Base-by-base conservation (phyloP, 139 green algal species). In the Yamagishiella unicocca region DNA sequence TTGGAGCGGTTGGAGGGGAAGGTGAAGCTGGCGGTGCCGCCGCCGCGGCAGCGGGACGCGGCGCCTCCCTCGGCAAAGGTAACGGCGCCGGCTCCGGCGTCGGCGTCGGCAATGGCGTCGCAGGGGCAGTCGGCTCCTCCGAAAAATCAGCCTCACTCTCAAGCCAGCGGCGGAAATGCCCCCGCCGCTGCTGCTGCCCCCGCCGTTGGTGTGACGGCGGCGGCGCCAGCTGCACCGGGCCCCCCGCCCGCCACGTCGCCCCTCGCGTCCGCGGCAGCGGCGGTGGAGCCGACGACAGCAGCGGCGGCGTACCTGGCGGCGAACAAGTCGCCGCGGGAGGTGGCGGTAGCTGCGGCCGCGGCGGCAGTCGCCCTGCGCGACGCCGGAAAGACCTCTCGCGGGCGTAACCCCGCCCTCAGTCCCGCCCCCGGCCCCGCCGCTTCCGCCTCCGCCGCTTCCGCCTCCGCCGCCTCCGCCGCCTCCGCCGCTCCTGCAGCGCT, bases 1-100 rank as follows among this genome's bases (percentile, higher is more conserved):
- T 43, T 85, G 42, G 21, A 25, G n/a, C 42, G 79, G 42, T 43
- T 85, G 64, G 79, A 85, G 62, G 79, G 79, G 62, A 85, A 77
- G 40, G 7, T 31, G 5, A 12, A 37, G 29, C 42, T 77, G 79
- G 25, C 62, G 0, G n/a, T 19, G 10, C 62, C 62, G 43, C 62
- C 62, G 17, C 38, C 78, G 2, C 58, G 78, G 5, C 38, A 64
- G 58, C 2, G 40, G 19, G 12, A 12, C 50, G 70, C 37, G 38
- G 38, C 19, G 22, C 35, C 70, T 50, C 10, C 70, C 38, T 25
- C 38, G 35, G 21, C 21, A 4, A 8, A 37, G 21, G 70, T 10
- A 84, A 38, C 22, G n/a, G 76, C 54, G 37, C 25, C 76, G 55
- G 25, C 35, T 74, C 29, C 55, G 42, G 40, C 35, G 73, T 0